Base-by-base conservation (phyloP, 257 asterid species). In the Salvia splendens region DNA sequence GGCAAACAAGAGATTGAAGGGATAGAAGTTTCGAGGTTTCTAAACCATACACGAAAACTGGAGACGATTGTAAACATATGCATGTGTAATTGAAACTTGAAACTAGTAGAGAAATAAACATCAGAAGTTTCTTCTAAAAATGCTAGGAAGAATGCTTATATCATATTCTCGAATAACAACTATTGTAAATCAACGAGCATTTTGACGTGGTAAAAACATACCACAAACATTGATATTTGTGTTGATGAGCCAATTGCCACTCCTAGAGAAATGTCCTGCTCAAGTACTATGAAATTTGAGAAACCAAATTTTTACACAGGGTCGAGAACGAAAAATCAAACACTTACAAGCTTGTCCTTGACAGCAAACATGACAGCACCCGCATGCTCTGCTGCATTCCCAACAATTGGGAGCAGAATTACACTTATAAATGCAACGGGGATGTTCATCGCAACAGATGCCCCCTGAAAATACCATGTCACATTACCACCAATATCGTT, bases 311-410 rank as follows among this genome's bases (percentile, higher is more conserved):
- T n/a, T 40, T 61, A 51, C 3, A 50, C 71, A 12, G 28, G 15
- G 47, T 71, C 63, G 24, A 52, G 59, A 72, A 61, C 36, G 7
- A 12, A 40, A 32, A 53, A 33, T 5, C 58, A 58, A 54, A 78
- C 66, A 72, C 83, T 71, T 51, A 92, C 98, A 65, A 92, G 95
- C 77, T 92, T 92, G 83, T 89, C 89, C 80, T 87, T 87, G 73
- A 87, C 71, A 5, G 97, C 97, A 82, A 89, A 89, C 91, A 89
- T 85, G 61, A 89, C 68, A 54, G 97, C 95, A 71, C 93, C 87
- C 5, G 95, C 96, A 80, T 89, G 96, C 63, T 89, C 96, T 0
- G 96, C 92, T 47, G 91, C 96, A 79, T 89, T 87, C 70, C 97
- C 97, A 64, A 89, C 97, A 43, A 89, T 82, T 3, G 97, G 95